Evolutionary conservation across 2,329 filamentous ascomycete genomes (phyloP).

Genomic region (Phaeosphaeria sp.): DNA sequence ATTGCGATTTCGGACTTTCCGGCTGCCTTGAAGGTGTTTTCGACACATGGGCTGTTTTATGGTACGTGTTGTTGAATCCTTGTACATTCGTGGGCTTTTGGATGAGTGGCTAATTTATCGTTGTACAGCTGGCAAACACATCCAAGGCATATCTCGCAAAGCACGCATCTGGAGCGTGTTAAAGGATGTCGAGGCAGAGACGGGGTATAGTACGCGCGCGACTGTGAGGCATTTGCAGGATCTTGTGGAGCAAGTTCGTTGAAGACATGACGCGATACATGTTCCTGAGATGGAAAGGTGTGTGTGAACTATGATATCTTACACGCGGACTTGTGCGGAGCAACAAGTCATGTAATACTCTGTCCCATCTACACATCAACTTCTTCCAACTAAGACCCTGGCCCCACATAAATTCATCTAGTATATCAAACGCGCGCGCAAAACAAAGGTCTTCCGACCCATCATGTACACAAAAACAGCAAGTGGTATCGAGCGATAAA

Average conservation of each 20-base stretch:
- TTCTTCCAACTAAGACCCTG: background rate
- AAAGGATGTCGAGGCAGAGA: constrained; percentile 37
- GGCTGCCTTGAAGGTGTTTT: constrained; percentile 38
- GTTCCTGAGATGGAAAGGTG: too few species aligned
- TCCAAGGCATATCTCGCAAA: constrained; percentile 39
- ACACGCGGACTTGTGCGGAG: too few species aligned
- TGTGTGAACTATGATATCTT: too few species aligned
- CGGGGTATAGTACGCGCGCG: constrained; percentile 39
- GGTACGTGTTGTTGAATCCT: constrained; percentile 31
- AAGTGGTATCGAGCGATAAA: constrained; percentile 18
- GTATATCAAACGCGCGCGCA: background rate
- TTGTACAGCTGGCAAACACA: constrained; percentile 47
- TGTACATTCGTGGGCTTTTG: too few species aligned
- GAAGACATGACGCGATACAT: background rate
- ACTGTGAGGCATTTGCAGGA: constrained; percentile 37
- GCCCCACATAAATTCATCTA: background rate
- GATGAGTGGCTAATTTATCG: too few species aligned
- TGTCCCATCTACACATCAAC: background rate
- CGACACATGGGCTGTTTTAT: constrained; percentile 40
- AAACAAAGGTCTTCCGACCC: background rate
- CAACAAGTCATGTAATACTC: background rate
- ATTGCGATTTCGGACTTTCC: constrained; percentile 44
- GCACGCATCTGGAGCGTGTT: constrained; percentile 42
- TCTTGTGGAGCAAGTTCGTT: constrained; percentile 23
- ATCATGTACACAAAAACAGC: background rate